phyloP scores from a whole-genome alignment of 2,329 filamentous ascomycete species.

The Didymella segeticola region DNA sequence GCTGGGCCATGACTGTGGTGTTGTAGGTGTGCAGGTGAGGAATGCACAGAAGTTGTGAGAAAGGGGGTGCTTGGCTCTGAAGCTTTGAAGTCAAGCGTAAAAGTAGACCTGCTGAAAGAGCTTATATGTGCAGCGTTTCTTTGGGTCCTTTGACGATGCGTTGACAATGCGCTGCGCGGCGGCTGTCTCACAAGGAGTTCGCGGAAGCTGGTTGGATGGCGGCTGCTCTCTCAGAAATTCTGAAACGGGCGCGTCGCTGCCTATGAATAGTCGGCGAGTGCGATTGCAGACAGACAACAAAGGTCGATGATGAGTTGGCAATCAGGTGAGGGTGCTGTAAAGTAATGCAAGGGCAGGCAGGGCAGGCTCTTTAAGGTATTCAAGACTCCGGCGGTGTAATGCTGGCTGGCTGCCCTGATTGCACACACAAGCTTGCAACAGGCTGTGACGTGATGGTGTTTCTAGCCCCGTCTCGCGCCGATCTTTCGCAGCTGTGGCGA shows the following conservation, averaged over 20 bases:
- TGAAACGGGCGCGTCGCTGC: slow-evolving; percentile 51
- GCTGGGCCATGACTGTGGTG: slow-evolving; percentile 51
- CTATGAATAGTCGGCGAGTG: slow-evolving; percentile 44
- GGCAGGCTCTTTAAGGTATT: slow-evolving; percentile 25
- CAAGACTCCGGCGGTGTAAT: slow-evolving; percentile 26
- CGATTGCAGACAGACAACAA: slow-evolving; percentile 28
- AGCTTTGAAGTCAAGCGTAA: slow-evolving; percentile 8
- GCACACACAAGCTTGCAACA: slow-evolving; percentile 3
- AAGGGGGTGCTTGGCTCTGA: slow-evolving; percentile 11
- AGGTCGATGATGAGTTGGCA: slow-evolving; percentile 13
- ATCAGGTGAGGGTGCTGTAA: slow-evolving; percentile 22
- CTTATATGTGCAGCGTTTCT: slow-evolving; percentile 30
- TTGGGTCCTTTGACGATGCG: slow-evolving; percentile 1
- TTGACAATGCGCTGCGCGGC: slow-evolving; percentile 26
- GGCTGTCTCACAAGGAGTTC: slow-evolving; percentile 33
- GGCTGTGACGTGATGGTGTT: slow-evolving; percentile 20
- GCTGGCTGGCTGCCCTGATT: slow-evolving; percentile 42
- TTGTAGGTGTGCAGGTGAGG: slow-evolving; percentile 4
- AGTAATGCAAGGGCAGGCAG: slow-evolving; percentile 12
- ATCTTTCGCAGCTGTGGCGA: slow-evolving; percentile 8
- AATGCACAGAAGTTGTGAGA: not conserved
- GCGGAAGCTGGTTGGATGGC: slow-evolving; percentile 42
- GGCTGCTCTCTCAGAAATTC: slow-evolving; percentile 31
- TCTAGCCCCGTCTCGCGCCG: slow-evolving; percentile 8
- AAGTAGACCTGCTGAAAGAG: slow-evolving; percentile 11